Conservation (phyloP, 129 eudicot genomes). For the Saussurea involucrata region DNA sequence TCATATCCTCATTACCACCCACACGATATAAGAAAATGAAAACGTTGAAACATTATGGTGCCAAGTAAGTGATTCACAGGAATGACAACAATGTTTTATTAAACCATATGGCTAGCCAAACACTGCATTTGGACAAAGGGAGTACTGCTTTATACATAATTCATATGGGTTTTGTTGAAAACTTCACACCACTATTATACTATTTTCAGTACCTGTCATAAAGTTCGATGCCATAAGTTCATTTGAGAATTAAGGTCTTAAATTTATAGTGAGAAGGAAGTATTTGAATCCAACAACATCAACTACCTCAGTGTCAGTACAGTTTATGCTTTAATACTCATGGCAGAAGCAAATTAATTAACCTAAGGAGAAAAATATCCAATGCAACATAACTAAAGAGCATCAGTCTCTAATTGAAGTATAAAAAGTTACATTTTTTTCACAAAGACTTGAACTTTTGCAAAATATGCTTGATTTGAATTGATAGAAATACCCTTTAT, state of each 20-base stretch:
- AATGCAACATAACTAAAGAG: background rate
- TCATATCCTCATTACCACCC: background rate
- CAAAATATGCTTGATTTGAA: conserved; percentile 3
- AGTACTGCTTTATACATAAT: background rate
- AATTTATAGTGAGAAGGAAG: conserved; percentile 8
- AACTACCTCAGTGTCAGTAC: background rate
- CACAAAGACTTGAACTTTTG: background rate
- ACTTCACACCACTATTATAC: conserved; percentile 7
- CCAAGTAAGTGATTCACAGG: background rate
- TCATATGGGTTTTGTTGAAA: background rate
- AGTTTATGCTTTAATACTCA: background rate
- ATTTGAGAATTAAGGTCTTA: background rate
- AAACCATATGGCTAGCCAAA: background rate
- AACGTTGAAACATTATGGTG: background rate
- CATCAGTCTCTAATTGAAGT: background rate
- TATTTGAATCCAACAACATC: background rate
- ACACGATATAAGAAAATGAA: background rate
- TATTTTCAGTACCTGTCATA: background rate
- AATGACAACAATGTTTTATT: background rate
- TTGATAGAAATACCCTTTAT: conserved; percentile 9
- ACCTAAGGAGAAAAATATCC: background rate
- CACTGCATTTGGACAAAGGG: background rate
- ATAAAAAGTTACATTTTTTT: background rate
- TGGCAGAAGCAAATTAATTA: conserved; percentile 1
- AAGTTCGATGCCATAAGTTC: background rate